Conservation (phyloP, 306 rosid species). For the Hippophae tibetana region DNA sequence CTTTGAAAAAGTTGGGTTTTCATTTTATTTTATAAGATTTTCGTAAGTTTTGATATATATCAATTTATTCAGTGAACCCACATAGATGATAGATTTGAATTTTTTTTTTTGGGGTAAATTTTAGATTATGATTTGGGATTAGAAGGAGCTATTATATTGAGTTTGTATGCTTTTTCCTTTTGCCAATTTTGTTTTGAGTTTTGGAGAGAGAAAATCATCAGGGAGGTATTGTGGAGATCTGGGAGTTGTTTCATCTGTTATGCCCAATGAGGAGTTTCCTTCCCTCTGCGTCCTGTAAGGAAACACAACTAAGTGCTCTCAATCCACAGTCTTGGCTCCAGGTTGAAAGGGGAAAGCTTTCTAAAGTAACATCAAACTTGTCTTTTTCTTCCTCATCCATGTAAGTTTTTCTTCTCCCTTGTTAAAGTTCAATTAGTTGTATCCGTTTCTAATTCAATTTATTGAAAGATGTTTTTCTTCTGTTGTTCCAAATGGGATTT, state of each 20-base stretch:
- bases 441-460: not conserved
- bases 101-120: slow-evolving; percentile 8
- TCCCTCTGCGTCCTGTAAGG: slow-evolving; percentile 69
- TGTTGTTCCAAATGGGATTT: slow-evolving; percentile 10
- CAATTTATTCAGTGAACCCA: not conserved
- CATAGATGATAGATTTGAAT: not conserved
- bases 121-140: slow-evolving; percentile 28
- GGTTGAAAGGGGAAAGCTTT: slow-evolving; percentile 85
- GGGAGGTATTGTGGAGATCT: slow-evolving; percentile 62
- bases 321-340: slow-evolving; percentile 95
- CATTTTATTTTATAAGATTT: not conserved
- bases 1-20: slow-evolving; percentile 12
- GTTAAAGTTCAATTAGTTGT: slow-evolving; percentile 4
- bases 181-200: slow-evolving; percentile 17
- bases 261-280: slow-evolving; percentile 84
- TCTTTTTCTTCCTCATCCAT: slow-evolving; percentile 45
- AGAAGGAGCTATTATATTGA: slow-evolving; percentile 12
- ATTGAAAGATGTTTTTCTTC: not conserved
- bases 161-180: slow-evolving; percentile 6
- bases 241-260: slow-evolving; percentile 54
- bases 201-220: slow-evolving; percentile 33
- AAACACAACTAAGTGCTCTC: slow-evolving; percentile 54
- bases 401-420: slow-evolving; percentile 36
- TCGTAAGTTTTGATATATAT: slow-evolving; percentile 2
- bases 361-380: slow-evolving; percentile 49